Evolutionary conservation across 345 rosid genomes (phyloP).

Genomic region (Eucalyptus erythrocorys): DNA sequence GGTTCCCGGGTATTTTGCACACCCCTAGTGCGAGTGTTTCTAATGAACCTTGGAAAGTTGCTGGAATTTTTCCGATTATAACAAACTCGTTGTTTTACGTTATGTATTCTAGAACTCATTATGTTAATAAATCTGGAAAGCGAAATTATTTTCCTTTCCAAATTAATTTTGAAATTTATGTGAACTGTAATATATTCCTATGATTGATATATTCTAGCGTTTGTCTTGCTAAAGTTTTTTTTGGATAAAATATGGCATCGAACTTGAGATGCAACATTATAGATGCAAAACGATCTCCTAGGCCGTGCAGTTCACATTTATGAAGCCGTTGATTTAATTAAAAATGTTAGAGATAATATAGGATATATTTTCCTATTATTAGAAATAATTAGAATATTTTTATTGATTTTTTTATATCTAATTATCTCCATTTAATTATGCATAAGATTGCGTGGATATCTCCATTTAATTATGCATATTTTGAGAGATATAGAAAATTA

Average conservation of each 20-base stretch:
- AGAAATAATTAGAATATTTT: no score
- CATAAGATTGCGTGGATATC: no score
- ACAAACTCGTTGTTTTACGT: not conserved
- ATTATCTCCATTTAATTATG: no score
- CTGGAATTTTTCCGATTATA: not conserved
- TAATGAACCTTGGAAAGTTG: not conserved
- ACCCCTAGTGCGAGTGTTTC: not conserved
- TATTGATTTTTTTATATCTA: no score
- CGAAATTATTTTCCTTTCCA: not conserved
- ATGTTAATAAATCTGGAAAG: not conserved
- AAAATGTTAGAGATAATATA: not conserved
- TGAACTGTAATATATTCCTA: not conserved
- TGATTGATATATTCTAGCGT: not conserved
- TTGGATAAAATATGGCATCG: not conserved
- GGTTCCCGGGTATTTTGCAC: no score
- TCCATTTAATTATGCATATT: no score
- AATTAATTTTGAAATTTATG: not conserved
- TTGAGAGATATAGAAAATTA: no score
- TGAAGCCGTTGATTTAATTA: constrained; percentile 8
- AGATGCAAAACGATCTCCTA: constrained; percentile 15
- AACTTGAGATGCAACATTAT: constrained; percentile 12
- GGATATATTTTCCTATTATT: no score
- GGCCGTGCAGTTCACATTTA: constrained; percentile 13
- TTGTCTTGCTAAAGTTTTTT: not conserved
- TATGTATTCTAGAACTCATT: not conserved